Evolutionary conservation across 1,284 basidiomycete species (phyloP), one percentile per base, ranked within the genome.

Genomic region (Apiotrichum veenhuisii): DNA sequence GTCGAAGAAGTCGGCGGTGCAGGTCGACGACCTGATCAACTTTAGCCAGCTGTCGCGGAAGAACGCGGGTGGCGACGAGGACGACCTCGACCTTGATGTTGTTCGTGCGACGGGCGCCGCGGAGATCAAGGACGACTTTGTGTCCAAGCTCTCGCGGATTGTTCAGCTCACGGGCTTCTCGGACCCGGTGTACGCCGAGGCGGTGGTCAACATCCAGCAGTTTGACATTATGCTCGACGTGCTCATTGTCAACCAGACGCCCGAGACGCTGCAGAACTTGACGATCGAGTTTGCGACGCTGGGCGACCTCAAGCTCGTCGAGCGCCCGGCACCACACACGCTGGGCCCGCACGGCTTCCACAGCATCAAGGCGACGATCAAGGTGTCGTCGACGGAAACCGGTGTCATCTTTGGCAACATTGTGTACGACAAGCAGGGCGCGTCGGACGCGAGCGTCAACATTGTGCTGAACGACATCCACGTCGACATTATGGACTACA

Each of bases 401-500:
- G 95, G 95, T 40, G 93, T 97, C 63, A 97, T 98, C 68, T 98
- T 98, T 68, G 95, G 95, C 41, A 96, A 94, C 75, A 97, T 98
- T 65, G 86, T 96, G 20, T 99, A 96, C 87, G 91, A 95, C 63
- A 89, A 89, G n/a, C 85, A 86, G 5, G 89, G 87, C 47, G 85
- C 93, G 65, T 82, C 86, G 0, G 91, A 95, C 71, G 86, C 86
- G 49, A 91, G 86, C 76, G 74, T 74, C 52, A 82, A 70, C 75
- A 92, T 91, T 38, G 94, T 98, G 49, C 77, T 98, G 69, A 97
- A 93, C 76, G 95, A 98, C 77, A 94, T 98, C 58, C 93, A 98
- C 77, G 91, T 98, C 64, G 96, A 98, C 77, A 98, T 98, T 66
- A 95, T 98, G 89, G 95, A 98, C 77, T 98, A 98, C 77, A 98